Evolutionary conservation across 495 filamentous ascomycete genomes (phyloP).

Genomic region (Alectoria sarmentosa): DNA sequence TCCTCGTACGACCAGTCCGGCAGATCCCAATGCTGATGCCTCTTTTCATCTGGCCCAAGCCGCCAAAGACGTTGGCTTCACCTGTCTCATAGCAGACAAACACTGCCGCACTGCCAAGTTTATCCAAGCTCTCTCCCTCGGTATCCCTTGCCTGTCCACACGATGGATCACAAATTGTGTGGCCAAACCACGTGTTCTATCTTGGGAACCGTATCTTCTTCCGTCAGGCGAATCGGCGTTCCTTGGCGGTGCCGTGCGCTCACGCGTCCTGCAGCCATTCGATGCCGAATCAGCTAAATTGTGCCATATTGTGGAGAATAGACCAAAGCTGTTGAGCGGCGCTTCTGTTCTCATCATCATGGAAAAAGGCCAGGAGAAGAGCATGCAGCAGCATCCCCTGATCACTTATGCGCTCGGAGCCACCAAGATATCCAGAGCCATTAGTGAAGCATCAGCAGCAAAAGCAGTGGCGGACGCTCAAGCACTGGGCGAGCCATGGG

Average conservation of each 20-base stretch:
- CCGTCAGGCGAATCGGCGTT: slow-evolving; percentile 75
- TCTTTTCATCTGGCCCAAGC: slow-evolving; percentile 41
- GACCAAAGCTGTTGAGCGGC: slow-evolving; percentile 56
- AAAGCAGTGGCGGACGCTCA: slow-evolving; percentile 47
- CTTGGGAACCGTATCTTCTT: slow-evolving; percentile 77
- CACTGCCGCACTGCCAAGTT: slow-evolving; percentile 89
- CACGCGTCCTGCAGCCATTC: slow-evolving; percentile 56
- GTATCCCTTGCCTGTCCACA: slow-evolving; percentile 72
- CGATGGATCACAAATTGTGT: slow-evolving; percentile 78
- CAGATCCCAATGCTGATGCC: slow-evolving; percentile 26
- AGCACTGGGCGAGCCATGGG: slow-evolving; percentile 45
- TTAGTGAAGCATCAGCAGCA: slow-evolving; percentile 56
- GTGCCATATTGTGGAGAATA: slow-evolving; percentile 43
- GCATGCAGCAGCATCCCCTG: slow-evolving; percentile 56
- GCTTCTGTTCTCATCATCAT: slow-evolving; percentile 70
- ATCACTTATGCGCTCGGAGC: slow-evolving; percentile 75
- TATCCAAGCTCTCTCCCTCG: slow-evolving; percentile 89
- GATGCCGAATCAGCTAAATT: slow-evolving; percentile 51
- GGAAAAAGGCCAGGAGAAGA: slow-evolving; percentile 56
- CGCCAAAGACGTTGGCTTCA: slow-evolving; percentile 60
- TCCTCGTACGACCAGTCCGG: slow-evolving; percentile 26
- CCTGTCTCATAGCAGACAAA: slow-evolving; percentile 75
- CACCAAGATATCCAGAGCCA: slow-evolving; percentile 52
- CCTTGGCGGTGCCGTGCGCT: slow-evolving; percentile 70
- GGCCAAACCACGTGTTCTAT: slow-evolving; percentile 48